A percentile compares a stretch with the other conserved stretches of the same genome.
Evolutionary conservation across 768 basidiomycete genomes (phyloP).

Genomic region (Panellus pusillus): DNA sequence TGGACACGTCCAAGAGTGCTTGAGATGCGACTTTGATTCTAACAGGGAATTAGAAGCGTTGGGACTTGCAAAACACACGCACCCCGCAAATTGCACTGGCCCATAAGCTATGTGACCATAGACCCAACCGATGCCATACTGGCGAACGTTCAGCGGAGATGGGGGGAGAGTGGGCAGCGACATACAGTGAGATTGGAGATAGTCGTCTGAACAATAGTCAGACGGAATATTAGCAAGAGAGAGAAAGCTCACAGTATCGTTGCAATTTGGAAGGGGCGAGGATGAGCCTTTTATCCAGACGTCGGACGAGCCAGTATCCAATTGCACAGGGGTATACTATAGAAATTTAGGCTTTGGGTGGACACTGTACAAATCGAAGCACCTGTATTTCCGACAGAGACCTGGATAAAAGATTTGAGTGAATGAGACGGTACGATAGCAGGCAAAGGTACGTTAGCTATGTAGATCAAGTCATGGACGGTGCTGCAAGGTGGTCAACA

Average conservation of each 20-base stretch:
- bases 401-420: conserved; percentile 36
- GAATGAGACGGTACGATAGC: not conserved
- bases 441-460: conserved; percentile 60
- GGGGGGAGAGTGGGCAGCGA: conserved; percentile 1
- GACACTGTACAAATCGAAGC: conserved; percentile 22
- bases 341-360: conserved; percentile 8
- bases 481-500: conserved; percentile 45
- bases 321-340: conserved; percentile 71
- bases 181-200: conserved; percentile 66
- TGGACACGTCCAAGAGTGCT: conserved; percentile 65
- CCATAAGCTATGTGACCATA: conserved; percentile 63
- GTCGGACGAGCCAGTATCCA: conserved; percentile 86
- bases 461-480: conserved; percentile 75
- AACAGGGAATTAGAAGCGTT: conserved; percentile 1
- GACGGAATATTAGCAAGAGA: conserved; percentile 3
- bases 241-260: conserved; percentile 42
- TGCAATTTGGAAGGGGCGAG: conserved; percentile 48
- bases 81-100: conserved; percentile 71
- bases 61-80: conserved; percentile 22
- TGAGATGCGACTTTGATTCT: conserved; percentile 69
- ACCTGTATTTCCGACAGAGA: conserved; percentile 67
- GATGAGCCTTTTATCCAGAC: conserved; percentile 63
- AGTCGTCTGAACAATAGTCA: conserved; percentile 33
- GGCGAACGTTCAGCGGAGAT: not conserved
- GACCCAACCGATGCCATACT: conserved; percentile 87